A percentile compares a stretch with the other conserved stretches of the same genome.
Conservation (phyloP, 345 rosid genomes). For the Durio zibethinus region DNA sequence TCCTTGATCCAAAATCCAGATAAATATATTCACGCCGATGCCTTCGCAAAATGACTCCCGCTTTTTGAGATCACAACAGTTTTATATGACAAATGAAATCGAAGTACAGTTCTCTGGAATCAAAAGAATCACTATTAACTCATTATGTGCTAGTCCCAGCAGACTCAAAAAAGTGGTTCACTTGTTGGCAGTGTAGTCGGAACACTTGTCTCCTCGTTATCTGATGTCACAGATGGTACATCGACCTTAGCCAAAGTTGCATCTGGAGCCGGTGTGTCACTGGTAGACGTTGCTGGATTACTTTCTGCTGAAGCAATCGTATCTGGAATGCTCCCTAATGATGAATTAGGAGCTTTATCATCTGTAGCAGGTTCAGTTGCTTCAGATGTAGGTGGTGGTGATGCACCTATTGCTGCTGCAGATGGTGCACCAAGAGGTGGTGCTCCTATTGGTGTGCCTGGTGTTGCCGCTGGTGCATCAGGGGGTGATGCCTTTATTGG, state of each 20-base stretch:
- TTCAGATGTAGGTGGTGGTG: slow-evolving; percentile 30
- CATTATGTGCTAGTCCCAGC: not conserved
- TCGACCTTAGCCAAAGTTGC: not conserved
- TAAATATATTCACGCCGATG: not conserved
- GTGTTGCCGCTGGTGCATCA: slow-evolving; percentile 22
- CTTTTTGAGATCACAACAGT: not conserved
- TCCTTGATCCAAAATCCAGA: slow-evolving; percentile 2
- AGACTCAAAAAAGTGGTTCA: slow-evolving; percentile 15
- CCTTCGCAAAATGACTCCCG: not conserved
- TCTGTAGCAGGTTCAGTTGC: slow-evolving; percentile 40
- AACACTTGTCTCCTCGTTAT: slow-evolving; percentile 27
- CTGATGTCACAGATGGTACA: slow-evolving; percentile 24
- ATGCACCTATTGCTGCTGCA: slow-evolving; percentile 18
- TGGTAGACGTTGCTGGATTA: slow-evolving; percentile 18
- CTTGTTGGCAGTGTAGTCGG: slow-evolving; percentile 14
- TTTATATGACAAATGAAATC: not conserved
- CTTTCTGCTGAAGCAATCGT: slow-evolving; percentile 28
- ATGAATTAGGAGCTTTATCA: slow-evolving; percentile 26
- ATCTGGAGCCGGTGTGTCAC: slow-evolving; percentile 9
- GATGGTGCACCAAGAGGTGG: slow-evolving; percentile 10
- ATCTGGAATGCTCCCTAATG: slow-evolving; percentile 35
- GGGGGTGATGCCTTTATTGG: not conserved
- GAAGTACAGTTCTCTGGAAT: not conserved
- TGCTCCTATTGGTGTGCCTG: slow-evolving; percentile 24
- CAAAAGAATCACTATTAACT: slow-evolving; percentile 11